These are phyloP conservation scores for Aspergillus proliferans DNA, from an alignment of 2,329 filamentous ascomycete species.

Conservation along the genomic window DNA sequence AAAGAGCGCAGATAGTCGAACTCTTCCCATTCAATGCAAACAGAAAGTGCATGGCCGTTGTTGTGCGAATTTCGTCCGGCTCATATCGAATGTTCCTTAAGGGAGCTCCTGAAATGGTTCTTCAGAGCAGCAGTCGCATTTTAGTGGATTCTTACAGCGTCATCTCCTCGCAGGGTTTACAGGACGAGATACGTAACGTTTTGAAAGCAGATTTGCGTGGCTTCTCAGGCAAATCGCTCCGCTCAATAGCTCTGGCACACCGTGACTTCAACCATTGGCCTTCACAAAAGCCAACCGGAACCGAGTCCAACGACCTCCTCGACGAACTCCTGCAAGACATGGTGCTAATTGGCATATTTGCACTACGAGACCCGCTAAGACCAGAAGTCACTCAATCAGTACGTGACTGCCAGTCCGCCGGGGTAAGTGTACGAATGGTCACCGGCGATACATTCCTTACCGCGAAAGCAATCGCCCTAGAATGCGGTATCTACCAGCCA, in stretches of 20 bases:
- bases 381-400: slow-evolving; percentile 70
- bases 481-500: slow-evolving; percentile 67
- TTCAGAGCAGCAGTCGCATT: slow-evolving; percentile 45
- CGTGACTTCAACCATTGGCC: slow-evolving; percentile 83
- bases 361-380: slow-evolving; percentile 75
- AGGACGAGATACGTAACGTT: slow-evolving; percentile 61
- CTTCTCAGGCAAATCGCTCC: slow-evolving; percentile 50
- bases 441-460: slow-evolving; percentile 77
- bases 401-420: slow-evolving; percentile 64
- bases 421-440: slow-evolving; percentile 77
- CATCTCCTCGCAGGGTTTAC: slow-evolving; percentile 53
- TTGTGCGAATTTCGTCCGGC: slow-evolving; percentile 50
- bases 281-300: slow-evolving; percentile 55
- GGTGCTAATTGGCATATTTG: slow-evolving; percentile 64
- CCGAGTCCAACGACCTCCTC: slow-evolving; percentile 57
- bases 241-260: slow-evolving; percentile 79
- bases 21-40: slow-evolving; percentile 56
- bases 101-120: slow-evolving; percentile 48
- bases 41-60: slow-evolving; percentile 64
- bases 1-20: slow-evolving; percentile 53
- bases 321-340: slow-evolving; percentile 63
- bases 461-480: slow-evolving; percentile 69
- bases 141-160: slow-evolving; percentile 50
- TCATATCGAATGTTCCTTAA: slow-evolving; percentile 54
- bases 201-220: slow-evolving; percentile 64